Evolutionary conservation across 306 rosid species (phyloP).

Genomic region (Cucumis cinereus): DNA sequence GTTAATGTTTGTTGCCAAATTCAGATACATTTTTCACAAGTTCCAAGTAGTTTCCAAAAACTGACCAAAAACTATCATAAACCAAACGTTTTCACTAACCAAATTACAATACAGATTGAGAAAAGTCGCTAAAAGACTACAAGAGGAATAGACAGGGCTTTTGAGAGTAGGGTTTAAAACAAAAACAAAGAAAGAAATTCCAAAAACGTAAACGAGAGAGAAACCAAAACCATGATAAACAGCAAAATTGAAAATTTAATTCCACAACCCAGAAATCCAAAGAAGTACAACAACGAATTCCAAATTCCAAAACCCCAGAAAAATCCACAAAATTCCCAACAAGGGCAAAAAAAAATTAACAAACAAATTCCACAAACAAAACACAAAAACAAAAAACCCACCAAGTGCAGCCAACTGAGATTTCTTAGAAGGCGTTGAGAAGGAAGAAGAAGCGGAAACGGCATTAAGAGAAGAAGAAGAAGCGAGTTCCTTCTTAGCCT

Average conservation of each 20-base stretch:
- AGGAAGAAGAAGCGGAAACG: conserved; percentile 33
- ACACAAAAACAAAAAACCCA: conserved; percentile 8
- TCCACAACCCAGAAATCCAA: background rate
- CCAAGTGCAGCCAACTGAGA: conserved; percentile 44
- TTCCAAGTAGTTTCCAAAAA: background rate
- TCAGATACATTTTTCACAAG: background rate
- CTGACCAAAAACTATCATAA: background rate
- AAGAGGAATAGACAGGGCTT: background rate
- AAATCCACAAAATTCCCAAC: background rate
- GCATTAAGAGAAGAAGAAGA: background rate
- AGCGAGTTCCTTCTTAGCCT: conserved; percentile 32
- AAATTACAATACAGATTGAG: background rate
- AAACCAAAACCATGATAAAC: background rate
- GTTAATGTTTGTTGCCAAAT: no score
- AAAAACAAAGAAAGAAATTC: background rate
- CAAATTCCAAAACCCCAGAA: background rate
- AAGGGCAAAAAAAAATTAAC: background rate
- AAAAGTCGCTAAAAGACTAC: background rate
- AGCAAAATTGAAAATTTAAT: background rate
- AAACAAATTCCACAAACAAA: background rate
- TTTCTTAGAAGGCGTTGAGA: conserved; percentile 41
- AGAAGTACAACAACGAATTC: background rate
- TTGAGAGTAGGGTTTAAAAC: conserved; percentile 1
- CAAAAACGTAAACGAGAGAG: background rate
- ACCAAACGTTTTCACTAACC: background rate